These are phyloP conservation scores for Harringtonia aguacate DNA, from an alignment of 2,329 filamentous ascomycete species.

Conservation along the genomic window DNA sequence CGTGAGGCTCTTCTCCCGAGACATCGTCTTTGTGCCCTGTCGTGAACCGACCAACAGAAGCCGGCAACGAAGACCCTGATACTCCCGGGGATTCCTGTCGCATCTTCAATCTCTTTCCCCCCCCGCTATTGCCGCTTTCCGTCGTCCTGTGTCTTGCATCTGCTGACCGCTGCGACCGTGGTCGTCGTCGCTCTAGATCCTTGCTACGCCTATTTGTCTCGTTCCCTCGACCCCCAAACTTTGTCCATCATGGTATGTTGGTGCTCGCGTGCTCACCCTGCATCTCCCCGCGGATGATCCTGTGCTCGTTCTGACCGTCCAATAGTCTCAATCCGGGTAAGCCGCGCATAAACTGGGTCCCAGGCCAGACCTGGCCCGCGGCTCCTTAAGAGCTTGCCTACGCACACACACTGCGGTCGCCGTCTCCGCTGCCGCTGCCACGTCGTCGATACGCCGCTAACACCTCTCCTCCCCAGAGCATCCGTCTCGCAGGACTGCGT, in stretches of 20 bases:
- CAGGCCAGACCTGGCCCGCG: not conserved
- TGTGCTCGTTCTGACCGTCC: not conserved
- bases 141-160: not conserved
- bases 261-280: not conserved
- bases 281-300: not conserved
- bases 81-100: too few species aligned
- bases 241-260: not conserved
- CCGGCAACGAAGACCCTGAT: too few species aligned
- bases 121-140: too few species aligned
- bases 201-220: too few species aligned
- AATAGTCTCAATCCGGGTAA: conserved; percentile 6
- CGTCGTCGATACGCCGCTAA: not conserved
- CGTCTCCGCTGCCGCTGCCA: not conserved
- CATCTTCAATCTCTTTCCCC: too few species aligned
- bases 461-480: conserved; percentile 41
- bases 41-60: too few species aligned
- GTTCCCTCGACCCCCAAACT: too few species aligned
- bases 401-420: not conserved
- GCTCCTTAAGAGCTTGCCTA: not conserved
- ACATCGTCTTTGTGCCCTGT: too few species aligned
- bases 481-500: conserved; percentile 63
- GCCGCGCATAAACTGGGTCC: not conserved
- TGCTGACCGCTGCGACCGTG: not conserved
- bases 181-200: not conserved
- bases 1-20: too few species aligned